A percentile compares a stretch with the other conserved stretches of the same genome.
Evolutionary conservation across 352 stramenopile genomes (phyloP).

Genomic region (Pythium pyrilobum): DNA sequence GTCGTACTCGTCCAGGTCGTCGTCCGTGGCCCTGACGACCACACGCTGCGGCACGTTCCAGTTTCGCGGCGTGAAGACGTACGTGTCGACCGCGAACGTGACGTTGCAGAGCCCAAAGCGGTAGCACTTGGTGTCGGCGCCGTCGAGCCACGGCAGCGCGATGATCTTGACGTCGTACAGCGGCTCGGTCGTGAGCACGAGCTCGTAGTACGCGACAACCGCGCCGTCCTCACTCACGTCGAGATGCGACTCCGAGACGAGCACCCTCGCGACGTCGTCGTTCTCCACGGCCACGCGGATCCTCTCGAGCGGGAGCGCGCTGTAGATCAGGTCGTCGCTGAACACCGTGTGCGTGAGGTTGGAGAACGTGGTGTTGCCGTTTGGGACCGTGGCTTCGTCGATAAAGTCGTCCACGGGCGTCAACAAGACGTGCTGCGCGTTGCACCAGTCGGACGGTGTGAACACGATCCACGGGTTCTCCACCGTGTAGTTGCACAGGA

Average conservation of each 20-base stretch:
- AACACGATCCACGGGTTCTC: conserved; percentile 71
- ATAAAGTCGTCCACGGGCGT: conserved; percentile 51
- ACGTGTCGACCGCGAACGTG: conserved; percentile 45
- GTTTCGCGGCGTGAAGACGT: conserved; percentile 51
- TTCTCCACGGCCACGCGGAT: conserved; percentile 51
- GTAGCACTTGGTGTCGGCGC: conserved; percentile 55
- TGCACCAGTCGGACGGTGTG: conserved; percentile 62
- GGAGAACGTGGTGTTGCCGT: conserved; percentile 47
- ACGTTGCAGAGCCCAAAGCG: conserved; percentile 70
- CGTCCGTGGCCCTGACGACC: conserved; percentile 47
- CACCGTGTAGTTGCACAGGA: conserved; percentile 74
- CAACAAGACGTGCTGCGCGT: conserved; percentile 45
- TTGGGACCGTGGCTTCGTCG: conserved; percentile 38
- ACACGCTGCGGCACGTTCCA: conserved; percentile 64
- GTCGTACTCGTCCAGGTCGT: conserved; percentile 65
- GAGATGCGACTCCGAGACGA: conserved; percentile 52
- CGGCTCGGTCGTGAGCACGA: conserved; percentile 58
- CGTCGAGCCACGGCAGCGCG: conserved; percentile 60
- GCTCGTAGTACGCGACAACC: conserved; percentile 33
- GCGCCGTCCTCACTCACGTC: conserved; percentile 53
- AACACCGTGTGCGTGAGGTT: conserved; percentile 57
- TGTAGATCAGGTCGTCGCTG: conserved; percentile 67
- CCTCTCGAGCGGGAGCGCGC: conserved; percentile 24
- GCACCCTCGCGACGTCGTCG: conserved; percentile 48
- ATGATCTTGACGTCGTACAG: conserved; percentile 54